Evolutionary conservation across 202 grass and related monocot genomes (phyloP).

Genomic region (Tripidium arundinaceum): DNA sequence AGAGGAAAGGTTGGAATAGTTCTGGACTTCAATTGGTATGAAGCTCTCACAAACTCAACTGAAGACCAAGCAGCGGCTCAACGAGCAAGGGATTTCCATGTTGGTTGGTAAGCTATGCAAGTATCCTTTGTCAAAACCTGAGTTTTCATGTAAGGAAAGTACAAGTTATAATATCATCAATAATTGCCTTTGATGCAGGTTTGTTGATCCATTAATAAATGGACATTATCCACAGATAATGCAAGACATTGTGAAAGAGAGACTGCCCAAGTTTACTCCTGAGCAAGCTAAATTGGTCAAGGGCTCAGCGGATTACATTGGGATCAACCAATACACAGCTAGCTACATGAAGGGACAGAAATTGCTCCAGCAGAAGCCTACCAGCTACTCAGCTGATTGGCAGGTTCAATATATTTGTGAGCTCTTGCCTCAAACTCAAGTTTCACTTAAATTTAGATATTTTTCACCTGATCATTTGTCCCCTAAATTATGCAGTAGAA

Average conservation of each 20-base stretch:
- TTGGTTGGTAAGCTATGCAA: slow-evolving; percentile 66
- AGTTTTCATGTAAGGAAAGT: neutral
- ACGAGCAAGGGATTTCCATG: slow-evolving; percentile 85
- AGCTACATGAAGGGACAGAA: slow-evolving; percentile 51
- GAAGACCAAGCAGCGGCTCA: slow-evolving; percentile 68
- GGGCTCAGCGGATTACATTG: slow-evolving; percentile 59
- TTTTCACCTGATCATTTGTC: neutral
- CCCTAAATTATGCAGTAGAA: slow-evolving; percentile 32
- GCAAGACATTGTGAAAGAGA: slow-evolving; percentile 68
- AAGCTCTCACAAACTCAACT: slow-evolving; percentile 61
- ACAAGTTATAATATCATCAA: neutral
- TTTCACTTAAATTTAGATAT: neutral
- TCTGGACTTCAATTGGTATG: slow-evolving; percentile 78
- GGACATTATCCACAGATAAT: slow-evolving; percentile 60
- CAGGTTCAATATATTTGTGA: slow-evolving; percentile 58
- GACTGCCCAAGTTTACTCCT: slow-evolving; percentile 53
- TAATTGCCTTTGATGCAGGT: slow-evolving; percentile 32
- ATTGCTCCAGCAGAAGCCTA: slow-evolving; percentile 26
- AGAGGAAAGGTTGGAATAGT: slow-evolving; percentile 78
- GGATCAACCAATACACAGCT: slow-evolving; percentile 69
- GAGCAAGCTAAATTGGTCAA: slow-evolving; percentile 47
- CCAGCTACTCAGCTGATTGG: slow-evolving; percentile 62
- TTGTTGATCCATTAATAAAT: slow-evolving; percentile 55
- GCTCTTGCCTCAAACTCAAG: slow-evolving; percentile 2
- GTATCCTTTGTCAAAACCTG: neutral